These are phyloP conservation scores for Acacia confusa DNA, from an alignment of 306 rosid genomes.

Conservation along the genomic window DNA sequence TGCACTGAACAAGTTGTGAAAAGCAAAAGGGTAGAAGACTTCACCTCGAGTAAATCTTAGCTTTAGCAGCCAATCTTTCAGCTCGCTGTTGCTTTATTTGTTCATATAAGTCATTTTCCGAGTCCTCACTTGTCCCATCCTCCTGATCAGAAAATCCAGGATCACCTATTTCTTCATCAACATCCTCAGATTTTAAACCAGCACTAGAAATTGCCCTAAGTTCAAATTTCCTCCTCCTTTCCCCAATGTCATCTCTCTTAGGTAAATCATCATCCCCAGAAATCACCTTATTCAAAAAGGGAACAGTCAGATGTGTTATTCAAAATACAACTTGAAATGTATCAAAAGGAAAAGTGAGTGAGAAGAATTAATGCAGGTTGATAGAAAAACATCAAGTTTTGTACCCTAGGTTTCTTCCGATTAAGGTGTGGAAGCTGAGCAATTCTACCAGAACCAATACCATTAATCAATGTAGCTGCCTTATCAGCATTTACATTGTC, in stretches of 20 bases:
- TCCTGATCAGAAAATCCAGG: constrained; percentile 43
- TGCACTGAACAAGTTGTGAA: background rate
- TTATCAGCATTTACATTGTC: constrained; percentile 47
- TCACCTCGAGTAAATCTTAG: constrained; percentile 60
- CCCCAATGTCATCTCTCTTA: constrained; percentile 70
- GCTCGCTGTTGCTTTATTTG: constrained; percentile 56
- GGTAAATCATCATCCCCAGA: constrained; percentile 97
- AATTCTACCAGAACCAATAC: constrained; percentile 47
- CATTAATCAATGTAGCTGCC: constrained; percentile 31
- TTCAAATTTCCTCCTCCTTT: constrained; percentile 72
- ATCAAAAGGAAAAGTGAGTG: background rate
- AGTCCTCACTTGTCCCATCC: constrained; percentile 51
- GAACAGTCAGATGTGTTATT: constrained; percentile 20
- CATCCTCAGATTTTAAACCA: constrained; percentile 53
- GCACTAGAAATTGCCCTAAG: constrained; percentile 69
- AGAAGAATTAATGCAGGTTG: background rate
- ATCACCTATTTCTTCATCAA: constrained; percentile 37
- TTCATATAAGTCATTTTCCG: constrained; percentile 70
- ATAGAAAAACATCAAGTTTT: background rate
- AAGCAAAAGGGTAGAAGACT: constrained; percentile 17
- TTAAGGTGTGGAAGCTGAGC: constrained; percentile 40
- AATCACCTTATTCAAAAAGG: constrained; percentile 50
- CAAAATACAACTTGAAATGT: background rate
- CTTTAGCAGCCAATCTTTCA: constrained; percentile 68
- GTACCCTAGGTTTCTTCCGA: constrained; percentile 66